Conservation (phyloP, 148 eudicot genomes). For the Rhododendron mucronatum region DNA sequence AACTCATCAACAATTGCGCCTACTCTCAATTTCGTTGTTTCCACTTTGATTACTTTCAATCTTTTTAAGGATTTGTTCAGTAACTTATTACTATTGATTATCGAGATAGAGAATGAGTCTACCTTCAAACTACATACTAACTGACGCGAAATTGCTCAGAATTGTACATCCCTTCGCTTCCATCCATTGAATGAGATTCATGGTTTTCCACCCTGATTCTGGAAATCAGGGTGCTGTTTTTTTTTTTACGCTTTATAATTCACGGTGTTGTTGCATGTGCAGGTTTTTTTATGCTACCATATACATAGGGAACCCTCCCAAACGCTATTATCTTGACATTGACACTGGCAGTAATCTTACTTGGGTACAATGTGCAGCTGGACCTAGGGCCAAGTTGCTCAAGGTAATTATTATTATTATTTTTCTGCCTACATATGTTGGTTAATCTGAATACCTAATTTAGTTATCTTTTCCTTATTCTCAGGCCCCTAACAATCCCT, state of each 20-base stretch:
- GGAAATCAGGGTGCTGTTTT: neutral
- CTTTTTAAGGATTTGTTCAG: neutral
- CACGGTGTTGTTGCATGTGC: neutral
- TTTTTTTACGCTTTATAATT: neutral
- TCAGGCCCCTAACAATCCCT: constrained; percentile 19
- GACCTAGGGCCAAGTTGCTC: constrained; percentile 4
- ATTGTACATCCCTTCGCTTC: neutral
- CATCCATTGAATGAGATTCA: neutral
- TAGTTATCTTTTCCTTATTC: neutral
- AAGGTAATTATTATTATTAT: neutral
- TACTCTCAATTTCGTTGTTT: neutral
- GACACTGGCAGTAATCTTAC: constrained; percentile 18
- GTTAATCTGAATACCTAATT: neutral
- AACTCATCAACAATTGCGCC: neutral
- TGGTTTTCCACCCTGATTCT: neutral
- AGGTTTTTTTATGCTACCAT: constrained; percentile 12
- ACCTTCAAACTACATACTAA: neutral
- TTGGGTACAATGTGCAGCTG: constrained; percentile 25
- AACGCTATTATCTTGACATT: constrained; percentile 14
- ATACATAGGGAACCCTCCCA: constrained; percentile 17
- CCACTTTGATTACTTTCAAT: neutral
- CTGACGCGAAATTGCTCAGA: neutral
- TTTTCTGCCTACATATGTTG: neutral
- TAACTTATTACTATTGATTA: neutral
- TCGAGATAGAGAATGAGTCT: neutral